Conservation (phyloP, 257 asterid species). For the Solanum lycopersicoides region DNA sequence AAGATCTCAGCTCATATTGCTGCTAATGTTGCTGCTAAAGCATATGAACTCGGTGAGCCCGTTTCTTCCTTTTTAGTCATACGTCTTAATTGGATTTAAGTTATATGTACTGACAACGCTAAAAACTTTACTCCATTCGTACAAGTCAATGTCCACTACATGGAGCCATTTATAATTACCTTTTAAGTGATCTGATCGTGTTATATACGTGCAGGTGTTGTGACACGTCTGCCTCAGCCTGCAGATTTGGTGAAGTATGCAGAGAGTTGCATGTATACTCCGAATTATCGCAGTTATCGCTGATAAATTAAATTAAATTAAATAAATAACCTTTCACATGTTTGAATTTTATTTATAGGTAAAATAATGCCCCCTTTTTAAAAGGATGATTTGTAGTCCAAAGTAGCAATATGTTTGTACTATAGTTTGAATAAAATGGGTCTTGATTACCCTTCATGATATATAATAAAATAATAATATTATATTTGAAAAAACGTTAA, state of each 20-base stretch:
- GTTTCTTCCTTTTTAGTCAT: background rate
- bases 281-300: conserved; percentile 62
- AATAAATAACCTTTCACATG: background rate
- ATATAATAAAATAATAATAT: background rate
- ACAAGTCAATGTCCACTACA: background rate
- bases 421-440: background rate
- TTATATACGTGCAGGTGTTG: conserved; percentile 37
- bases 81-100: background rate
- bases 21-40: conserved; percentile 91
- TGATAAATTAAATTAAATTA: conserved; percentile 15
- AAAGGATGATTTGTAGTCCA: background rate
- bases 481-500: too few relatives aligned
- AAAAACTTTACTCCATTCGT: background rate
- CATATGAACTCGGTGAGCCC: conserved; percentile 72
- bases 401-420: background rate
- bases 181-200: background rate
- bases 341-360: background rate
- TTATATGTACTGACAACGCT: background rate
- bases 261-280: conserved; percentile 96
- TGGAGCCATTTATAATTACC: background rate
- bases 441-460: background rate
- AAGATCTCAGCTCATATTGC: conserved; percentile 87
- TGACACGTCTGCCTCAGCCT: conserved; percentile 80
- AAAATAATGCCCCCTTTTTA: background rate
- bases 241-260: conserved; percentile 74